These are phyloP conservation scores for Barnettozyma vustinii DNA, from an alignment of 805 yeast genomes.

Conservation along the genomic window DNA sequence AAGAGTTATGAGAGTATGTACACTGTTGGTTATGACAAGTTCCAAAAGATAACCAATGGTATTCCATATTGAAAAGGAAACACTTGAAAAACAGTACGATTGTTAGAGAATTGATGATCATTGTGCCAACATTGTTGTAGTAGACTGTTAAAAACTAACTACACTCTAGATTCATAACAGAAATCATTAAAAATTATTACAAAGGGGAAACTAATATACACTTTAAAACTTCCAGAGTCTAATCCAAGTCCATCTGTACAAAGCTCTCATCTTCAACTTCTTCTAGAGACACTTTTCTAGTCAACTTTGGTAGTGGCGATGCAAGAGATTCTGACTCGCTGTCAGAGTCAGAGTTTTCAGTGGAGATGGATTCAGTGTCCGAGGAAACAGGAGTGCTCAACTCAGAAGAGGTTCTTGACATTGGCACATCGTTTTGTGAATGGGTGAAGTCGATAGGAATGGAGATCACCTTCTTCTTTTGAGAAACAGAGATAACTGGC, in stretches of 20 bases:
- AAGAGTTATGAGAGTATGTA: constrained; percentile 82
- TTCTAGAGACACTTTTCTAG: constrained; percentile 18
- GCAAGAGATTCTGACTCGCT: constrained; percentile 3
- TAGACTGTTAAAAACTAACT: not conserved
- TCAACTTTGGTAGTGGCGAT: constrained; percentile 16
- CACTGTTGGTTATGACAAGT: constrained; percentile 95
- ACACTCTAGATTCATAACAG: not conserved
- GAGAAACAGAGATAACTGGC: not conserved
- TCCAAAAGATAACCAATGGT: constrained; percentile 94
- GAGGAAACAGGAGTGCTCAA: constrained; percentile 1
- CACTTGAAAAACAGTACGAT: not conserved
- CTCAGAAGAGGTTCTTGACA: constrained; percentile 7
- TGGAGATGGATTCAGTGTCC: constrained; percentile 2
- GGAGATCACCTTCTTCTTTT: not conserved
- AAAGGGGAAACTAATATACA: not conserved
- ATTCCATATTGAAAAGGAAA: constrained; percentile 66
- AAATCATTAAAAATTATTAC: not conserved
- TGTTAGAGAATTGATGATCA: too few species aligned
- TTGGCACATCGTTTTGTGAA: constrained; percentile 2
- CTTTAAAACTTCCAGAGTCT: not conserved
- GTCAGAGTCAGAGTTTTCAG: constrained; percentile 4
- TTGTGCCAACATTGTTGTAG: too few species aligned
- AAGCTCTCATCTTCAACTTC: constrained; percentile 22
- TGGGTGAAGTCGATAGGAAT: constrained; percentile 1
- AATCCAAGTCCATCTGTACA: constrained; percentile 12